A percentile compares a stretch with the other conserved stretches of the same genome.
phyloP scores from a whole-genome alignment of 2,329 filamentous ascomycete species.

The Didymella keratinophila region DNA sequence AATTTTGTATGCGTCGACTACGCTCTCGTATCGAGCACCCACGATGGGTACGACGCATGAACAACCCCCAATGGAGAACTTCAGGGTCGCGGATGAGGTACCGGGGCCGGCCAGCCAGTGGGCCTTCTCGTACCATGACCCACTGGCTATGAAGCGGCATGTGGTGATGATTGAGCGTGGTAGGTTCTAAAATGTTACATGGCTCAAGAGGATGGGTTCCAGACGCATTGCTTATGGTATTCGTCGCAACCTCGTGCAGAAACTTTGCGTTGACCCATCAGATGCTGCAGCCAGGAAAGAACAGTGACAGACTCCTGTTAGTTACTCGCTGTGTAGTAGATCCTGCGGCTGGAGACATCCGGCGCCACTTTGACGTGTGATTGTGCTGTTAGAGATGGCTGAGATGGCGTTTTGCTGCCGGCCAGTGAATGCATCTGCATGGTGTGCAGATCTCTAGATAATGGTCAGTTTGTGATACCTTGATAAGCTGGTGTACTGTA shows the following conservation, averaged over 20 bases:
- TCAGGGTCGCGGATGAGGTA: conserved; percentile 20
- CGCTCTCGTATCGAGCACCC: conserved; percentile 9
- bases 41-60: conserved; percentile 5
- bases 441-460: not conserved
- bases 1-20: not conserved
- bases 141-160: conserved; percentile 6
- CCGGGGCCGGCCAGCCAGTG: conserved; percentile 10
- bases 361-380: not conserved
- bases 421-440: not conserved
- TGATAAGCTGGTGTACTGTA: not conserved
- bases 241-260: conserved; percentile 1
- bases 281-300: not conserved
- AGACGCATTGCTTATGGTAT: conserved; percentile 8
- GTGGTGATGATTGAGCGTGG: not conserved
- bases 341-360: conserved; percentile 2
- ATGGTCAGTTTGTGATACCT: not conserved
- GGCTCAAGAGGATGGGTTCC: conserved; percentile 6
- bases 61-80: conserved; percentile 15
- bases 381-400: not conserved
- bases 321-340: not conserved
- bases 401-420: not conserved
- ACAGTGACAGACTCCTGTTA: not conserved
- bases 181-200: conserved; percentile 7
- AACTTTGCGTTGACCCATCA: conserved; percentile 1
- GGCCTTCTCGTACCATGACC: conserved; percentile 7